phyloP scores from a whole-genome alignment of 176 grass and related monocot genomes.

The Phoenix roebelenii region DNA sequence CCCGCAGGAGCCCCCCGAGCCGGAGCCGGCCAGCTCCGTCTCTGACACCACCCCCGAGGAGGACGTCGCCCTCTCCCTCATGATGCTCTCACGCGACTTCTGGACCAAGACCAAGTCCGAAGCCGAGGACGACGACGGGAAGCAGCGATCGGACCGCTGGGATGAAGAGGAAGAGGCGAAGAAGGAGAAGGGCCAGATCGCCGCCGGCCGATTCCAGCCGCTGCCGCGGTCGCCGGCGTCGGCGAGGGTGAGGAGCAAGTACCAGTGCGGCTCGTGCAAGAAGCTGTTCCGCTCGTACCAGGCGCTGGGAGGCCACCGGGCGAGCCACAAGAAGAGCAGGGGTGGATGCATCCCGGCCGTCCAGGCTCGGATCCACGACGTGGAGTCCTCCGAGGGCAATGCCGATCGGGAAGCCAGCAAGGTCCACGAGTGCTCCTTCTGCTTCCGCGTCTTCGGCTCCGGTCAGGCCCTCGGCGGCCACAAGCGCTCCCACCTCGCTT shows the following conservation, averaged over 20 bases:
- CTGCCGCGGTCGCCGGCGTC: background rate
- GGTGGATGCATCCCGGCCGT: conserved; percentile 2
- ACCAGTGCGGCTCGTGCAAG: conserved; percentile 8
- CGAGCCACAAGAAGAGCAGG: conserved; percentile 5
- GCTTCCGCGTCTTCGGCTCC: conserved; percentile 52
- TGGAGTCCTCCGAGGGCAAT: background rate
- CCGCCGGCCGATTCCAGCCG: conserved; percentile 21
- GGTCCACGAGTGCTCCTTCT: conserved; percentile 42
- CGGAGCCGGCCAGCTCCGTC: conserved; percentile 45
- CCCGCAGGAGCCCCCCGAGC: background rate
- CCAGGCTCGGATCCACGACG: conserved; percentile 1
- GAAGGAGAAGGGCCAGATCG: conserved; percentile 17
- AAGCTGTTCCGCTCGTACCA: conserved; percentile 15
- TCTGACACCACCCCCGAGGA: conserved; percentile 62
- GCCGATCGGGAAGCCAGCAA: conserved; percentile 2
- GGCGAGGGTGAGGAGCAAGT: background rate
- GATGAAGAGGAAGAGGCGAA: background rate
- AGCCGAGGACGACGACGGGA: conserved; percentile 15
- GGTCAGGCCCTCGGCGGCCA: conserved; percentile 73
- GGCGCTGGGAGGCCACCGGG: conserved; percentile 5
- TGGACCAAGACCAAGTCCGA: conserved; percentile 35
- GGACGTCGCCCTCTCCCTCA: conserved; percentile 50
- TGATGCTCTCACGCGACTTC: conserved; percentile 69
- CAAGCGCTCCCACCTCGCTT: conserved; percentile 44
- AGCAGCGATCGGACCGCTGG: background rate